Conservation (phyloP, 2,329 filamentous ascomycete genomes). For the Nothophaeocryptopus gaeumannii region DNA sequence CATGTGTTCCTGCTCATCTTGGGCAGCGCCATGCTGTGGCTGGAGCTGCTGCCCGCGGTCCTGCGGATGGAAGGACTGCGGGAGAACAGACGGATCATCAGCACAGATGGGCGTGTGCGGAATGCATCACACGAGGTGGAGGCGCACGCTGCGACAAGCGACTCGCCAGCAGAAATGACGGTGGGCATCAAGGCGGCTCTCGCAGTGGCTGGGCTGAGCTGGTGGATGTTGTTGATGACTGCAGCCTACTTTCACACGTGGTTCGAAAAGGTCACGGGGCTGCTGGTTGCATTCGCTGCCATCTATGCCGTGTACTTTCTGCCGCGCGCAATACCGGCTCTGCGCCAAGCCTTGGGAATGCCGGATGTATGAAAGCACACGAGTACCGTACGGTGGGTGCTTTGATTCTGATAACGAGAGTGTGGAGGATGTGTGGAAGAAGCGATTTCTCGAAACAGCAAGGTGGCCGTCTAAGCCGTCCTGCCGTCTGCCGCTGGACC, state of each 20-base stretch:
- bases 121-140: constrained; percentile 44
- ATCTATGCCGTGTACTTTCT: constrained; percentile 49
- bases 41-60: constrained; percentile 70
- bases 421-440: too few species aligned
- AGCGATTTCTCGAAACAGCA: too few species aligned
- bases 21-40: constrained; percentile 74
- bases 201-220: constrained; percentile 65
- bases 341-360: constrained; percentile 47
- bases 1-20: constrained; percentile 91
- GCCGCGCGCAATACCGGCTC: constrained; percentile 43
- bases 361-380: constrained; percentile 38
- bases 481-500: too few species aligned
- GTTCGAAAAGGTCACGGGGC: constrained; percentile 76
- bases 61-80: constrained; percentile 46
- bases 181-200: constrained; percentile 55
- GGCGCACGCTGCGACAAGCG: constrained; percentile 39
- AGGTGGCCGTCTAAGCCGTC: too few species aligned
- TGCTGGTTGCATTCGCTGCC: constrained; percentile 47
- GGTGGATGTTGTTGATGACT: constrained; percentile 99
- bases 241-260: constrained; percentile 98
- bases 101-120: constrained; percentile 61
- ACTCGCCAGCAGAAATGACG: constrained; percentile 24
- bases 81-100: constrained; percentile 66
- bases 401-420: too few species aligned
- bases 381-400: too few species aligned